These are phyloP conservation scores for Bauhinia variegata DNA, from an alignment of 306 rosid genomes.

Conservation along the genomic window DNA sequence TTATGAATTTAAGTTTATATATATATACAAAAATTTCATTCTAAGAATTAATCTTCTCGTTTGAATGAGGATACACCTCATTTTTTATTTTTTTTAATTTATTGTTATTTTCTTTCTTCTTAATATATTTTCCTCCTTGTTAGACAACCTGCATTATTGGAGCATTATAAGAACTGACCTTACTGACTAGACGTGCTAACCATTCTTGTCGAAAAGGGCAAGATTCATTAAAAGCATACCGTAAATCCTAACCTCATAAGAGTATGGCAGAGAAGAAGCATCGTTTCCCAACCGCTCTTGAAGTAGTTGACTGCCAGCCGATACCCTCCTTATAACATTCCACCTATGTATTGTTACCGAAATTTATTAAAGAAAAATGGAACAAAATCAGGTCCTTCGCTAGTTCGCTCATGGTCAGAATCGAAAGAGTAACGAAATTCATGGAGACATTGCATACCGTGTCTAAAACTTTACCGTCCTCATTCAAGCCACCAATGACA, in stretches of 20 bases:
- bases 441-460: constrained; percentile 32
- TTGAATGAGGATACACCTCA: too few species aligned
- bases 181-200: too few species aligned
- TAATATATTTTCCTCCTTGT: too few species aligned
- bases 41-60: too few species aligned
- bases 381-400: neutral
- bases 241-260: constrained; percentile 32
- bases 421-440: neutral
- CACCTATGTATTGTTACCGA: constrained; percentile 40
- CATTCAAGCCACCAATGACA: constrained; percentile 49
- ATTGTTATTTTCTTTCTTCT: too few species aligned
- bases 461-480: constrained; percentile 27
- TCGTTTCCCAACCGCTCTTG: constrained; percentile 49
- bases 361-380: neutral
- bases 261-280: constrained; percentile 47
- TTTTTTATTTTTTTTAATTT: too few species aligned
- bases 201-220: too few species aligned
- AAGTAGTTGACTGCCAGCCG: constrained; percentile 47
- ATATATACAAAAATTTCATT: too few species aligned
- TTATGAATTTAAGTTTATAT: too few species aligned
- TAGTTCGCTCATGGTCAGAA: neutral
- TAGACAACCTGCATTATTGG: too few species aligned
- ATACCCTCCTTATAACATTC: constrained; percentile 46
- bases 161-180: too few species aligned
- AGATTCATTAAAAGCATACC: too few species aligned